Evolutionary conservation across 192 early-diverging fungal genomes (phyloP), one percentile per base, ranked within the genome.

Genomic region (Gorgonomyces haynaldii): DNA sequence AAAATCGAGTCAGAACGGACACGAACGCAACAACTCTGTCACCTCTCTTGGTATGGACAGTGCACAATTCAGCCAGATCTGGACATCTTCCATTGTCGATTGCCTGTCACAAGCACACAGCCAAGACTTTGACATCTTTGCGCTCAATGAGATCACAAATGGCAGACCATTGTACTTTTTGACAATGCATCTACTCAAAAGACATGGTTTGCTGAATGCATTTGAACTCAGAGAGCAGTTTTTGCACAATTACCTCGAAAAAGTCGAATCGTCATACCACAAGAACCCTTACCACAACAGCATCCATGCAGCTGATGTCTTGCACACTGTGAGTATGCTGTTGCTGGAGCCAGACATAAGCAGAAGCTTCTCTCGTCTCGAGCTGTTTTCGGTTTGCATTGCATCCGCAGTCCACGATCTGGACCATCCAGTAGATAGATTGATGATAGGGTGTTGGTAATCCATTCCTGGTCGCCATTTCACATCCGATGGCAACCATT

Each of bases 331-430:
- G n/a, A 66, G 61, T 35, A 36, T 71, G 39, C 60, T 78, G 12
- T 46, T 78, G 4, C 48, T 74, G 5, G 60, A 60, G 39, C 60
- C 64, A 0, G 53, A 55, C 13, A 74, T 70, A 48, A 61, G 61
- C 19, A 61, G 44, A n/a, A 65, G 65, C 42, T 77, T 74, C 41
- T 61, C 71, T 0, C 59, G 58, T 26, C 46, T 74, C 31, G 77
- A 79, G 44, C 60, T 74, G 2, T 58, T 79, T 29, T 45, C 62
- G 0, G 64, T 60, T 1, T 58, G 60, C 25, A 60, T 78, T 16
- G 70, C 70, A 0, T 57, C 58, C 28, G 67, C 69, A 3, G 62
- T 76, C 9, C 77, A 79, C 44, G 77, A 79, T 52, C 61, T 79
- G 9, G 77, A 79, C 40, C 77, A 79, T 54, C 77, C 77, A 3